These are phyloP conservation scores for Plantago ovata DNA, from an alignment of 257 asterid species.

Conservation along the genomic window DNA sequence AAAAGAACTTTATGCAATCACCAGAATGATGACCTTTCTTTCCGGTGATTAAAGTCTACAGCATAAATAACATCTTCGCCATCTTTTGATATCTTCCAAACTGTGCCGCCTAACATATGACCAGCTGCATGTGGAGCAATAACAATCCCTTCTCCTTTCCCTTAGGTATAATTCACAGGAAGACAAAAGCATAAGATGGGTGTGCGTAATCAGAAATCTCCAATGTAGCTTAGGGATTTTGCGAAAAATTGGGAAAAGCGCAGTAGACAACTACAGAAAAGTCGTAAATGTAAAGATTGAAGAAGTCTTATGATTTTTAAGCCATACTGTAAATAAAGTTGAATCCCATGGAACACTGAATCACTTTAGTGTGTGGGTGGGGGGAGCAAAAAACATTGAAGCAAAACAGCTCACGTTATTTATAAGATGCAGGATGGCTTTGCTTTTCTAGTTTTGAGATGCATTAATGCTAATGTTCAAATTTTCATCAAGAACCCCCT, in stretches of 20 bases:
- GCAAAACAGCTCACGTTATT: too few species aligned
- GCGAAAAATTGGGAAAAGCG: not conserved
- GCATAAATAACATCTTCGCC: slow-evolving; percentile 99
- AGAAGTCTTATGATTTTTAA: too few species aligned
- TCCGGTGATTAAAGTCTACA: slow-evolving; percentile 95
- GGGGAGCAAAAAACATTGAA: too few species aligned
- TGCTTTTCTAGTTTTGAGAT: slow-evolving; percentile 10
- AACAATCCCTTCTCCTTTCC: slow-evolving; percentile 98
- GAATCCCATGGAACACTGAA: too few species aligned
- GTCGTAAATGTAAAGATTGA: too few species aligned
- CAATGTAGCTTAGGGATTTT: not conserved
- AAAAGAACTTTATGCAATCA: slow-evolving; percentile 21
- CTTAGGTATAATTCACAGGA: slow-evolving; percentile 34
- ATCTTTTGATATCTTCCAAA: slow-evolving; percentile 96
- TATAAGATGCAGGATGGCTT: too few species aligned
- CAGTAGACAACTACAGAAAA: not conserved
- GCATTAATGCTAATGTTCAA: not conserved
- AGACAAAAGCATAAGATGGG: slow-evolving; percentile 25
- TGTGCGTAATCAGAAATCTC: too few species aligned
- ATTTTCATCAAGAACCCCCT: not conserved
- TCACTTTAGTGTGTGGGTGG: too few species aligned
- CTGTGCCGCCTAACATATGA: slow-evolving; percentile 91
- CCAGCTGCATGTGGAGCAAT: slow-evolving; percentile 99
- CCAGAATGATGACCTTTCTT: slow-evolving; percentile 66
- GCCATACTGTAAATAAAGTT: too few species aligned